A percentile compares a stretch with the other conserved stretches of the same genome.
These are phyloP conservation scores for Achlya hypogyna DNA, from an alignment of 352 stramenopile genomes.

Conservation along the genomic window DNA sequence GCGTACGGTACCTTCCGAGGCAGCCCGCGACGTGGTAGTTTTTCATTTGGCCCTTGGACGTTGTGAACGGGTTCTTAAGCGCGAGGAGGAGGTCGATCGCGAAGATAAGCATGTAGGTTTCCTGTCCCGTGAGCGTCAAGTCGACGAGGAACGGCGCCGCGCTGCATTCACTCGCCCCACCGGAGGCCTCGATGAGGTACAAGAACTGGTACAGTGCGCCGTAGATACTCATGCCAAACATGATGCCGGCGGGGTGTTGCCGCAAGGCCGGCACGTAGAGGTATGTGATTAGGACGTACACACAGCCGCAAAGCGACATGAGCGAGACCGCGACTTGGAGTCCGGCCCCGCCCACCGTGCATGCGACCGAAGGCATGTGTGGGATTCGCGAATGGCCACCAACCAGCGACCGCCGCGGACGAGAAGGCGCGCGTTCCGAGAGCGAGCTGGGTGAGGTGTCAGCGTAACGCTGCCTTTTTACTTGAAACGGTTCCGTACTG, in stretches of 20 bases:
- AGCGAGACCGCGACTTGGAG: slow-evolving; percentile 56
- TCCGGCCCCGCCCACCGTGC: too few species aligned
- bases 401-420: too few species aligned
- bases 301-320: slow-evolving; percentile 55
- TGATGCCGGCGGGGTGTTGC: slow-evolving; percentile 75
- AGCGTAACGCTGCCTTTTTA: not conserved
- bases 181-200: slow-evolving; percentile 48
- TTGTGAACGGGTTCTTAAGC: slow-evolving; percentile 80
- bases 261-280: slow-evolving; percentile 51
- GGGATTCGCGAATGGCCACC: too few species aligned
- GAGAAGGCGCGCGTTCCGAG: not conserved
- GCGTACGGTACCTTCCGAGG: slow-evolving; percentile 35
- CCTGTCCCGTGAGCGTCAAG: slow-evolving; percentile 73
- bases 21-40: slow-evolving; percentile 68
- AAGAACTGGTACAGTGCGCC: slow-evolving; percentile 75
- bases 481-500: not conserved
- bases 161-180: slow-evolving; percentile 32
- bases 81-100: slow-evolving; percentile 73
- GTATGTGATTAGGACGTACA: slow-evolving; percentile 73
- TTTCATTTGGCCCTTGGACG: slow-evolving; percentile 70
- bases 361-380: too few species aligned
- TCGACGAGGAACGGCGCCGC: slow-evolving; percentile 63
- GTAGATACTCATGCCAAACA: slow-evolving; percentile 81
- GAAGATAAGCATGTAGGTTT: slow-evolving; percentile 86
- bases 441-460: not conserved